Conservation (phyloP, 1,284 basidiomycete genomes). For the Prillingera fragicola region DNA sequence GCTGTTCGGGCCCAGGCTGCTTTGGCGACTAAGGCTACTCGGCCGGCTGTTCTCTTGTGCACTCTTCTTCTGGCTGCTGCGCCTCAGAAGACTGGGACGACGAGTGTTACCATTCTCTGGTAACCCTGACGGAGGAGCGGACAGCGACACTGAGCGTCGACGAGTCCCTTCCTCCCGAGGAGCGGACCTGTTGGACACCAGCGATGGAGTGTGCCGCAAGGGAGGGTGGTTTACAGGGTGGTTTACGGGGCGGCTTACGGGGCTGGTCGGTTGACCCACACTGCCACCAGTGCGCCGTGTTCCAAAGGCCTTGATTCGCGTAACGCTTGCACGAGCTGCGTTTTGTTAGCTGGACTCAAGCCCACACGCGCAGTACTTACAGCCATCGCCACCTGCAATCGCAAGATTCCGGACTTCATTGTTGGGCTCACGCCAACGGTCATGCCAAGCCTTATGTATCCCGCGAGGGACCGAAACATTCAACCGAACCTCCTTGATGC, state of each 20-base stretch:
- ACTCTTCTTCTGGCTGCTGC: background rate
- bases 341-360: no score
- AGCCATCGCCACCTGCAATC: constrained; percentile 6
- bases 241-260: background rate
- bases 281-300: no score
- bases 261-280: no score
- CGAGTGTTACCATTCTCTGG: background rate
- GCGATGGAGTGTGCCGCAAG: constrained; percentile 6
- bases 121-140: no score
- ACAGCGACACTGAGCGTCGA: constrained; percentile 7
- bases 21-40: no score
- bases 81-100: constrained; percentile 2
- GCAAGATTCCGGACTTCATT: constrained; percentile 1
- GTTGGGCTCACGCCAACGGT: constrained; percentile 11
- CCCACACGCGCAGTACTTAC: no score
- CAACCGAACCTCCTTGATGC: constrained; percentile 6
- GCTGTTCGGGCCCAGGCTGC: no score
- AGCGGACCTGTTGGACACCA: background rate
- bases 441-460: constrained; percentile 15
- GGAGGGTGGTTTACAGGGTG: background rate
- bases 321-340: no score
- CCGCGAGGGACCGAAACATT: constrained; percentile 11
- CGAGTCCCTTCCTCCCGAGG: background rate
- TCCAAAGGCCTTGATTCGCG: no score
- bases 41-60: constrained; percentile 1